These are phyloP conservation scores for Colletotrichum viniferum DNA, from an alignment of 2,329 filamentous ascomycete genomes.

Conservation along the genomic window DNA sequence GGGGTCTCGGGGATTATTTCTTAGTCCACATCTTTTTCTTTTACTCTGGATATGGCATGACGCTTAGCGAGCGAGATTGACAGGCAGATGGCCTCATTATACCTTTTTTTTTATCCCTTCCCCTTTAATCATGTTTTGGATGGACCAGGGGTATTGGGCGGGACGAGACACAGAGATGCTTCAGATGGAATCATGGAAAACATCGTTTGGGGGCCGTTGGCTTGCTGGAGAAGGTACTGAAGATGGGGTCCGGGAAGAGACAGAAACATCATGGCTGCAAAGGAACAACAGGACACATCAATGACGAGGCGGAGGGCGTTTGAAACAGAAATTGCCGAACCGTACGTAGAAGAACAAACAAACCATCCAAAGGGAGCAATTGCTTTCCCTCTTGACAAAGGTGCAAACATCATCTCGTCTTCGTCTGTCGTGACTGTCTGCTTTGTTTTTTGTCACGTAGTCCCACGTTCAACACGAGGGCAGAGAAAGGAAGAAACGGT, in stretches of 20 bases:
- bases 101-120: background rate
- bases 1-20: background rate
- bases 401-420: background rate
- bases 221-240: background rate
- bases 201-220: background rate
- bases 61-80: background rate
- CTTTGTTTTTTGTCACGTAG: background rate
- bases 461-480: background rate
- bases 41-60: background rate
- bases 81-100: background rate
- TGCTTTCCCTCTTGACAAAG: background rate
- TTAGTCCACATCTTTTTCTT: background rate
- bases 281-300: background rate
- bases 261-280: background rate
- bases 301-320: background rate
- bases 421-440: background rate
- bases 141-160: background rate
- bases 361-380: background rate
- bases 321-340: background rate
- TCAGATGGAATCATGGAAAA: background rate
- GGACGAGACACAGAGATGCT: background rate
- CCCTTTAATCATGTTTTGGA: background rate
- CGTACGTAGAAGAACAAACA: background rate
- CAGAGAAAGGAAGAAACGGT: background rate
- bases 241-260: background rate